These are phyloP conservation scores for Ambrosia artemisiifolia DNA, from an alignment of 129 eudicot species.

Conservation along the genomic window DNA sequence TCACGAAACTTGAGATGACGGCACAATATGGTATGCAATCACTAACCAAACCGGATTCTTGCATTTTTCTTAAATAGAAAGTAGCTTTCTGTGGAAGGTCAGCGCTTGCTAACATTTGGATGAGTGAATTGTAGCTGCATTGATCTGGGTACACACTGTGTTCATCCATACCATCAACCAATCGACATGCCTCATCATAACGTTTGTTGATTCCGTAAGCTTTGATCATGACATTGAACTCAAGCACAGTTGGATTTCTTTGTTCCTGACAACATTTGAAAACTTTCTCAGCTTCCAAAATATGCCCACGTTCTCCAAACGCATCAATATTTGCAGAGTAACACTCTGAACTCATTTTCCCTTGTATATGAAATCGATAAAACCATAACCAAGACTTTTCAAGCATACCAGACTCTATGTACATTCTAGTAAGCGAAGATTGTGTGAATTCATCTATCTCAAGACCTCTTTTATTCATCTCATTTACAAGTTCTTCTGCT, in stretches of 20 bases:
- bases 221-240: conserved; percentile 86
- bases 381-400: conserved; percentile 79
- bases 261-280: conserved; percentile 41
- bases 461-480: conserved; percentile 66
- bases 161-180: conserved; percentile 69
- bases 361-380: conserved; percentile 59
- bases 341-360: conserved; percentile 72
- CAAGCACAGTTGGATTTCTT: conserved; percentile 54
- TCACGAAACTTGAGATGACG: conserved; percentile 69
- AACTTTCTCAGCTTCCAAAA: conserved; percentile 66
- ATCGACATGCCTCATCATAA: conserved; percentile 56
- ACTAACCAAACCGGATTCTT: conserved; percentile 47
- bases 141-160: conserved; percentile 56
- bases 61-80: conserved; percentile 65
- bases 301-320: conserved; percentile 70
- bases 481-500: conserved; percentile 63
- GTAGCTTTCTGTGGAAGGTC: conserved; percentile 57
- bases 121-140: conserved; percentile 72
- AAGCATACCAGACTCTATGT: conserved; percentile 69
- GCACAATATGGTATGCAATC: conserved; percentile 69
- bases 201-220: conserved; percentile 76
- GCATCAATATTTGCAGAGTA: conserved; percentile 94
- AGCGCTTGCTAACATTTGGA: conserved; percentile 53
- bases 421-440: conserved; percentile 85
- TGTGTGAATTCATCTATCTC: conserved; percentile 83